Percentiles rank a stretch among this genome's conserved stretches.
phyloP scores from a whole-genome alignment of 768 basidiomycete genomes.

The Hericium coralloides region DNA sequence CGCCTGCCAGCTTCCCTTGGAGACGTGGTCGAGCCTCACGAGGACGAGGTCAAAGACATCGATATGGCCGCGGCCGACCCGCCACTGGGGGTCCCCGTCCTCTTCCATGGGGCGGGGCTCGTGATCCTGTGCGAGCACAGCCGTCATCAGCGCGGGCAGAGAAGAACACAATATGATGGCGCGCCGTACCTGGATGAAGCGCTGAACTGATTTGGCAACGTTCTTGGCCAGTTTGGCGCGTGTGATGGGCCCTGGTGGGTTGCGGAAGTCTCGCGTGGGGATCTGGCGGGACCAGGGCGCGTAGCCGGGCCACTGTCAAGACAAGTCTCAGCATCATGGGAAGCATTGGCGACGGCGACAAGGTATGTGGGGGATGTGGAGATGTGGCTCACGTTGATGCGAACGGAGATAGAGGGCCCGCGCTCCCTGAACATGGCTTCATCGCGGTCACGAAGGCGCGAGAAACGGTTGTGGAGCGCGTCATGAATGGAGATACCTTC shows the following conservation, averaged over 20 bases:
- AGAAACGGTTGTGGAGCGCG: conserved; percentile 51
- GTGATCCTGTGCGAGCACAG: conserved; percentile 32
- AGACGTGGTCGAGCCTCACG: conserved; percentile 76
- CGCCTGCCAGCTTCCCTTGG: conserved; percentile 77
- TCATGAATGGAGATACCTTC: conserved; percentile 58
- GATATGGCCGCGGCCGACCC: conserved; percentile 48
- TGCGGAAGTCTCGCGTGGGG: conserved; percentile 73
- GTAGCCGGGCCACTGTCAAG: conserved; percentile 68
- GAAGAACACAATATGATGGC: background rate
- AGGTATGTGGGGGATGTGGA: background rate
- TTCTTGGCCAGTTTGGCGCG: conserved; percentile 71
- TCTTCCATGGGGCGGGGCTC: conserved; percentile 49
- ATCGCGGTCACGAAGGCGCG: conserved; percentile 46
- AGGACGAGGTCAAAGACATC: conserved; percentile 59
- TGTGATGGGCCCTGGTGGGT: conserved; percentile 71
- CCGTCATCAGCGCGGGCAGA: background rate
- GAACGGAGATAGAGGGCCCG: conserved; percentile 74
- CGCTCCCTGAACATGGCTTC: conserved; percentile 61
- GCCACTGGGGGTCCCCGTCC: conserved; percentile 52
- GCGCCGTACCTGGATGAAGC: conserved; percentile 50
- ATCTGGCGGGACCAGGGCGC: conserved; percentile 73
- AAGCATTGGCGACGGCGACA: conserved; percentile 5
- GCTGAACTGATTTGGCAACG: conserved; percentile 64
- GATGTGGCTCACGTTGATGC: conserved; percentile 48
- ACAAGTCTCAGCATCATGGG: conserved; percentile 4